A percentile compares a stretch with the other conserved stretches of the same genome.
Evolutionary conservation across 2,329 filamentous ascomycete species (phyloP).

Genomic region (Ascochyta clinopodiicola): DNA sequence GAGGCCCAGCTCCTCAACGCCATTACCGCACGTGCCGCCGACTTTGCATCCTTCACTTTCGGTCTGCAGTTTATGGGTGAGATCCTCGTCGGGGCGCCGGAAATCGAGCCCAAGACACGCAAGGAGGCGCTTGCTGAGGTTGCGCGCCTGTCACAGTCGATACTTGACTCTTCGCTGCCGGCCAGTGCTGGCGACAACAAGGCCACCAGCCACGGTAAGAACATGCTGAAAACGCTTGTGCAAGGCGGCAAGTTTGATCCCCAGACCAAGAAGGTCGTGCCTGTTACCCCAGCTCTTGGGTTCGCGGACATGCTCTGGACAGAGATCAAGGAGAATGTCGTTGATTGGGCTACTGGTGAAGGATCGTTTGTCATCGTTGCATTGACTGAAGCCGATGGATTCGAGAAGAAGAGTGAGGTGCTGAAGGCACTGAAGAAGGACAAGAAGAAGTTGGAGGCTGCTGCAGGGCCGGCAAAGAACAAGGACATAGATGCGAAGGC

Average conservation of each 20-base stretch:
- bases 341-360: conserved; percentile 84
- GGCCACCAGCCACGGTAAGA: conserved; percentile 71
- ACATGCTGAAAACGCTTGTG: conserved; percentile 90
- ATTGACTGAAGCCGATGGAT: conserved; percentile 75
- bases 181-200: conserved; percentile 32
- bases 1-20: conserved; percentile 78
- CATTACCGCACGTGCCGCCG: conserved; percentile 70
- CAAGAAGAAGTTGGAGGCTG: conserved; percentile 73
- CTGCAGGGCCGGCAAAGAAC: conserved; percentile 55
- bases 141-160: conserved; percentile 51
- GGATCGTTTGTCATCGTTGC: conserved; percentile 87
- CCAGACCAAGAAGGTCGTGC: conserved; percentile 70
- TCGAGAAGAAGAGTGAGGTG: conserved; percentile 70
- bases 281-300: conserved; percentile 75
- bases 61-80: conserved; percentile 88
- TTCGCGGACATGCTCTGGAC: conserved; percentile 86
- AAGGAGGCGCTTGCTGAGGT: conserved; percentile 71
- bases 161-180: conserved; percentile 46
- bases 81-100: conserved; percentile 76
- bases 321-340: conserved; percentile 74
- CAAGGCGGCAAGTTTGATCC: conserved; percentile 87
- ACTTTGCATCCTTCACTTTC: conserved; percentile 76
- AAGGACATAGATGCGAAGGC: conserved; percentile 26
- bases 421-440: conserved; percentile 74
- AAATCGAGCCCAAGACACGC: conserved; percentile 68